phyloP scores from a whole-genome alignment of 1,139 yeast species.

The Candida sp. region DNA sequence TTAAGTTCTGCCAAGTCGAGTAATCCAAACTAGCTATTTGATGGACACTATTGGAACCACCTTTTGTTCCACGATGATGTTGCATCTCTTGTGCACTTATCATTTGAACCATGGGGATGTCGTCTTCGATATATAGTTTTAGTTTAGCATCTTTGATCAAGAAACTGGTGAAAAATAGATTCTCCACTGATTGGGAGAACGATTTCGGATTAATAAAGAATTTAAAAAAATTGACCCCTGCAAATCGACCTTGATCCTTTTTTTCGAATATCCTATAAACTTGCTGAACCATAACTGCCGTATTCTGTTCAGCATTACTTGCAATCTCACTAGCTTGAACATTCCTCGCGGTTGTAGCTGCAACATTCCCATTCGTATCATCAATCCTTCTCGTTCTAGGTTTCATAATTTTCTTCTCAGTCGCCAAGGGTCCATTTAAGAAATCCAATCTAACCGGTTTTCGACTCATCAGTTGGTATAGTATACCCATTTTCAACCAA shows the following conservation, averaged over 20 bases:
- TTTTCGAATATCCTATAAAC: conserved; percentile 37
- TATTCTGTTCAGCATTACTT: conserved; percentile 48
- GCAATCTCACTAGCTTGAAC: conserved; percentile 51
- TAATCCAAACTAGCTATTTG: conserved; percentile 70
- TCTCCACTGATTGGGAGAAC: conserved; percentile 79
- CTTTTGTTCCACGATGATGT: conserved; percentile 5
- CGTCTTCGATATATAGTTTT: conserved; percentile 46
- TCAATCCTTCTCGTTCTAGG: conserved; percentile 34
- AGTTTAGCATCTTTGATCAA: conserved; percentile 71
- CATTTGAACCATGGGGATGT: conserved; percentile 26
- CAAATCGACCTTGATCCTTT: conserved; percentile 17
- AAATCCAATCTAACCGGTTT: conserved; percentile 56
- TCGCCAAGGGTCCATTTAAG: conserved; percentile 69
- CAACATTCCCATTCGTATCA: conserved; percentile 34
- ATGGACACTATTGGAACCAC: conserved; percentile 38
- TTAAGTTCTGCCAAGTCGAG: conserved; percentile 57
- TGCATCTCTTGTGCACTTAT: conserved; percentile 13
- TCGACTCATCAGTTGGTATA: conserved; percentile 45
- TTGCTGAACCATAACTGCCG: conserved; percentile 57
- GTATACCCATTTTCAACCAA: conserved; percentile 61
- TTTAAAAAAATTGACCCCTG: conserved; percentile 54
- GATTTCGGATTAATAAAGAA: conserved; percentile 74
- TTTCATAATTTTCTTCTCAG: conserved; percentile 49
- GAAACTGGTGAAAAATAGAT: conserved; percentile 78
- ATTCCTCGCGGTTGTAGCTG: conserved; percentile 51